Conservation (phyloP, 257 asterid species). For the Plantago ovata region DNA sequence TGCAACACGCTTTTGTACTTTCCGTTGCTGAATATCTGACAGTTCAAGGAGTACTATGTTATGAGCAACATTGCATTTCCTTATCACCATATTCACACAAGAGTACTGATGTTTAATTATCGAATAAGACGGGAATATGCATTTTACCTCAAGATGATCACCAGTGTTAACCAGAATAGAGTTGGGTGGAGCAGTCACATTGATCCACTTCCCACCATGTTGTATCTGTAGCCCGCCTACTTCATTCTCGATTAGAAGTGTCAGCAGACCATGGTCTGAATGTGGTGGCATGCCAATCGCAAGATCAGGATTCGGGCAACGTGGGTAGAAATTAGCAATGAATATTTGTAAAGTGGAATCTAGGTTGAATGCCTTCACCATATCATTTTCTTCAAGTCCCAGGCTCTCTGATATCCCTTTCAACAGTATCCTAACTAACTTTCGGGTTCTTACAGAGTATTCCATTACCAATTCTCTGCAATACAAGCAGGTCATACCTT, state of each 20-base stretch:
- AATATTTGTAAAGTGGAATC: constrained; percentile 38
- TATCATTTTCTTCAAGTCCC: constrained; percentile 47
- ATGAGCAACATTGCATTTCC: too few relatives aligned
- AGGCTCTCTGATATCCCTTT: constrained; percentile 48
- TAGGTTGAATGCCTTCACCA: constrained; percentile 36
- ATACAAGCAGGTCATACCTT: not conserved
- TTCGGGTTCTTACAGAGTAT: constrained; percentile 36
- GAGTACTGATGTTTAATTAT: not conserved
- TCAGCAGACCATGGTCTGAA: constrained; percentile 78
- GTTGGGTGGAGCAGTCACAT: constrained; percentile 45
- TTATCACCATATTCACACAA: not conserved
- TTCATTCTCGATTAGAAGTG: constrained; percentile 57
- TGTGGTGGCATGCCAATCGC: constrained; percentile 74
- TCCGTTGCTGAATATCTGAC: constrained; percentile 76
- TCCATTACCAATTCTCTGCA: constrained; percentile 40
- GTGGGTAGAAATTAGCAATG: constrained; percentile 58
- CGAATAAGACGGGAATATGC: not conserved
- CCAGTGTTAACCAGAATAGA: constrained; percentile 62
- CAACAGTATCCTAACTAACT: constrained; percentile 30
- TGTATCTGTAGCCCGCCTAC: constrained; percentile 65
- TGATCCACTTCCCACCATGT: constrained; percentile 53
- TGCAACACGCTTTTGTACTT: constrained; percentile 76
- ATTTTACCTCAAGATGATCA: constrained; percentile 78
- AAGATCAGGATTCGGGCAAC: constrained; percentile 59
- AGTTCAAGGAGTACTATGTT: not conserved